Base-by-base conservation (phyloP, 768 basidiomycete genomes). In the Psilocybe azurescens region DNA sequence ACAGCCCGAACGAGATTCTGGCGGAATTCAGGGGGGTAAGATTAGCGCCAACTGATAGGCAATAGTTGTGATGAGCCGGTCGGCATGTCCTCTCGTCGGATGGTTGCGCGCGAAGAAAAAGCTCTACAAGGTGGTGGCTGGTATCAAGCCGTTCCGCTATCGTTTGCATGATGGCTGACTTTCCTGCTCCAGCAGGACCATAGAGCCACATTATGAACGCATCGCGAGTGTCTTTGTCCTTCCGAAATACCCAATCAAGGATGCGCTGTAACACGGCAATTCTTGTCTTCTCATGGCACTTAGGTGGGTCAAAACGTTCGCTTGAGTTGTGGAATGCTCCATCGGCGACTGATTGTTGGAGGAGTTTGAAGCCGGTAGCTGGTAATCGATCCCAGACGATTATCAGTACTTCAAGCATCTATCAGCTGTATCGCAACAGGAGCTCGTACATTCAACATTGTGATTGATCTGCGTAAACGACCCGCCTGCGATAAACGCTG, bases 201-300 rank as follows among this genome's bases (percentile, higher is more conserved):
- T 60, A 46, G 9, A 63, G 36, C 62, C 65, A 66, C n/a, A 61
- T 44, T 11, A 61, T 39, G 14, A 33, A 32, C 10, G 36, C 41
- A 14, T 41, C 14, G 5, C 50, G 29, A 3, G 10, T 29, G 3
- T 14, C 57, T 32, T 2, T 4, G 18, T 60, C 49, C 1, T 44
- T 16, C 6, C 49, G 14, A 11, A 51, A 18, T 18, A 67, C 57
- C 68, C 68, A 69, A 16, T 63, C 56, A 14, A 59, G 39, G 3
- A 72, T 56, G 7, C 53, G 46, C 4, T 65, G 39, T 7, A 70
- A 56, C 10, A 69, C 55, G 5, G 59, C 65, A 16, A 41, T 53
- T 8, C 69, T 62, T 3, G 67, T 69, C 8, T 62, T 60, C n/a
- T 58, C 48, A 30, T 67, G 62, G 44, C 67, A 69, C 32, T 53